Base-by-base conservation (phyloP, 495 filamentous ascomycete species). In the Penicillium longicatenatum region DNA sequence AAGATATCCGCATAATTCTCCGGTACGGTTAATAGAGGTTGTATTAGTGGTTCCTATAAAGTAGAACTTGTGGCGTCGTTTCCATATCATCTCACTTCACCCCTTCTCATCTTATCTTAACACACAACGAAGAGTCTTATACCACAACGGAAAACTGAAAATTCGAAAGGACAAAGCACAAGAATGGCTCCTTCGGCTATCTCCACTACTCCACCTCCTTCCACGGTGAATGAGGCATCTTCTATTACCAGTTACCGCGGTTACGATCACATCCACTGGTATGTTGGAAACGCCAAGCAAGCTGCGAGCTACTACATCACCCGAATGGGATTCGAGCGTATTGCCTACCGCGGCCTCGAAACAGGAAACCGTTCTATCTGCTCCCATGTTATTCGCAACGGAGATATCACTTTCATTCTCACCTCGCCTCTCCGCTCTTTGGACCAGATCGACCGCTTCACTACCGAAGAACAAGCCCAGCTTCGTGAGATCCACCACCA, bases 231-330 rank as follows among this genome's bases (percentile, higher is more conserved):
- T 14, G 57, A 49, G 12, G 42, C 64, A 21, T 62, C 63, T 35
- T 64, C 61, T 17, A 51, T 77, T 19, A 65, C 82, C 54, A 83
- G 81, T 66, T 94, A 92, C 75, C 82, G 82, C 22, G 91, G 90
- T 69, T 96, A 96, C 65, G 88, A 94, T 75, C 89, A 95, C 68
- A 80, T 95, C 46, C 88, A 89, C 65, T 97, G 92, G 92, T 97
- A 90, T 70, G 93, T 97, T 6, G 91, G 91, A 63, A 97, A 97
- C 73, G 93, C 93, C 64, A 96, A 96, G 75, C 92, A 96, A 80
- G 90, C 89, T 0, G 91, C 91, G 42, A 81, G 84, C 49, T 96
- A 87, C 78, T 96, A 94, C 75, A 87, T 87, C 69, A 86, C 87
- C 10, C 87, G 88, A 58, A 87, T 95, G 78, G 91, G 91, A 41